phyloP scores from a whole-genome alignment of 2,329 filamentous ascomycete genomes.

The Chaetothyriales sp. region DNA sequence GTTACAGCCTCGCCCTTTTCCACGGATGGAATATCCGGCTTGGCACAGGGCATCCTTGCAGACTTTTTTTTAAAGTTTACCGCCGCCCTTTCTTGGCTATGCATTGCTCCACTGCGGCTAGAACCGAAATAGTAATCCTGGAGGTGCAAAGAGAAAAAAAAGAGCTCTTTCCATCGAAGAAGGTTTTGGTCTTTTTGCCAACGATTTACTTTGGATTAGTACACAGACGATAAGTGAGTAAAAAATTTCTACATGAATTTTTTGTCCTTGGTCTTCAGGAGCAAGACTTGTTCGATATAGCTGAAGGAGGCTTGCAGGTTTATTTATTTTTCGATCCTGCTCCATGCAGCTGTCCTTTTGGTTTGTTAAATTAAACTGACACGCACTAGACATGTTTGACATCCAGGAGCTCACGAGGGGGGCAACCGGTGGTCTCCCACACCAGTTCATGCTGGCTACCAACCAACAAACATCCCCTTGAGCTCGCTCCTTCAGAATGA shows the following conservation, averaged over 20 bases:
- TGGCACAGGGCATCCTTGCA: not conserved
- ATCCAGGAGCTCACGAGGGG: too few species aligned
- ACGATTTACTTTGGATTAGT: not conserved
- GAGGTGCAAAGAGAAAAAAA: too few species aligned
- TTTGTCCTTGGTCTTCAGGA: too few species aligned
- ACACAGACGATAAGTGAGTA: not conserved
- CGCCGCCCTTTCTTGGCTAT: not conserved
- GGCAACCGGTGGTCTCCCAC: too few species aligned
- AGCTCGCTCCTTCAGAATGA: not conserved
- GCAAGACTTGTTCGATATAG: too few species aligned
- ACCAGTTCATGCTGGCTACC: too few species aligned
- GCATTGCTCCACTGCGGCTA: not conserved
- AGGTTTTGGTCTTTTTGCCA: not conserved
- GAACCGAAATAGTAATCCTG: not conserved
- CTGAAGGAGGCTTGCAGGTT: too few species aligned
- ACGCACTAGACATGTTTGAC: not conserved
- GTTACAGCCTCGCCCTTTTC: not conserved
- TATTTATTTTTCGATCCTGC: not conserved
- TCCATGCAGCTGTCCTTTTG: not conserved
- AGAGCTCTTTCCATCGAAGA: not conserved
- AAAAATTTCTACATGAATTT: too few species aligned
- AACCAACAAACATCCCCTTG: not conserved
- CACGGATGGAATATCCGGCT: not conserved
- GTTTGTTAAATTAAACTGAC: not conserved
- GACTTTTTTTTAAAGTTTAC: not conserved